Percentiles rank a stretch among this genome's conserved stretches.
Evolutionary conservation across 2,329 filamentous ascomycete genomes (phyloP).

Genomic region (Aspergillus calidoustus): DNA sequence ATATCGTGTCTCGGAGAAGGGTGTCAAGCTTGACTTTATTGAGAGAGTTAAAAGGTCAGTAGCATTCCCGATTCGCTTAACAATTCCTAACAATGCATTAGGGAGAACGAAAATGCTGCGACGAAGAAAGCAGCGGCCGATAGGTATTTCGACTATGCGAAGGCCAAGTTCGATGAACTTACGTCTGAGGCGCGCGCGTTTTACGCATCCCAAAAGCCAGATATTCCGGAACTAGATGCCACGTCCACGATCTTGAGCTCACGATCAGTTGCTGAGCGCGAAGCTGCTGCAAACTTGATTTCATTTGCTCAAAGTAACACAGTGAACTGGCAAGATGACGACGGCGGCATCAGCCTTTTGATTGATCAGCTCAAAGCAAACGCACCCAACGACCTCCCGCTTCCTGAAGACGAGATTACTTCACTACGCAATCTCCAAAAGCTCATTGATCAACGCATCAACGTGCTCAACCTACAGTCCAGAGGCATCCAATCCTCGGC

Average conservation of each 20-base stretch:
- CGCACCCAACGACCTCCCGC: constrained; percentile 31
- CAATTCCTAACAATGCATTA: constrained; percentile 21
- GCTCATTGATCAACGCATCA: constrained; percentile 37
- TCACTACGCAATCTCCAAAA: constrained; percentile 37
- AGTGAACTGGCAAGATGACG: constrained; percentile 17
- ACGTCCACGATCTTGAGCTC: constrained; percentile 28
- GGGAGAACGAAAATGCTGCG: constrained; percentile 28
- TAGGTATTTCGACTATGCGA: constrained; percentile 32
- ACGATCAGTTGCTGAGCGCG: constrained; percentile 35
- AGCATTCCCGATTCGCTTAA: neutral
- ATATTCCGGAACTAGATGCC: constrained; percentile 23
- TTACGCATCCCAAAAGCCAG: constrained; percentile 32
- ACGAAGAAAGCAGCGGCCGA: constrained; percentile 27
- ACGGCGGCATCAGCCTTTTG: constrained; percentile 32
- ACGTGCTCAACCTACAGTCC: constrained; percentile 24
- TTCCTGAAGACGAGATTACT: constrained; percentile 34
- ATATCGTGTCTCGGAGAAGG: constrained; percentile 66
- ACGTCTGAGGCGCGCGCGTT: constrained; percentile 31
- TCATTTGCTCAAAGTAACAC: constrained; percentile 31
- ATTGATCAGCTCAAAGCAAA: constrained; percentile 38
- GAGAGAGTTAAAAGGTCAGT: constrained; percentile 57
- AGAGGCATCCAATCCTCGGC: neutral
- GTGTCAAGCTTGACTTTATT: constrained; percentile 75
- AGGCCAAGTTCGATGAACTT: constrained; percentile 31
- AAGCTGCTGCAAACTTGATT: constrained; percentile 39